These are phyloP conservation scores for Apiospora hydei DNA, from an alignment of 2,329 filamentous ascomycete species.

Conservation along the genomic window DNA sequence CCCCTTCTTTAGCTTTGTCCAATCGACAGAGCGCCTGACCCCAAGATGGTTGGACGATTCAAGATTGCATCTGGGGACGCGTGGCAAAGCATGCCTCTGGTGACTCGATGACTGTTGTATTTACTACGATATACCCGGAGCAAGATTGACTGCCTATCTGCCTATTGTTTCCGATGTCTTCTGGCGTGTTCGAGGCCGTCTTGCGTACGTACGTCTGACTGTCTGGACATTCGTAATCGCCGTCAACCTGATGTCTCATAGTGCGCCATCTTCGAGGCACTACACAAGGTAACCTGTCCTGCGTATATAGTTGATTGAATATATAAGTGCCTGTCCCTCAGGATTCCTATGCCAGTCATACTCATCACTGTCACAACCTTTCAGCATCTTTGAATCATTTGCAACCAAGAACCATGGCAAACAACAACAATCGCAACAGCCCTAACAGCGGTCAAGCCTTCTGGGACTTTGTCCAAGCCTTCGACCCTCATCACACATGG, in stretches of 20 bases:
- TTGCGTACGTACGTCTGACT: slow-evolving; percentile 27
- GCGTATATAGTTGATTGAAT: neutral
- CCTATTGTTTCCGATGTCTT: slow-evolving; percentile 25
- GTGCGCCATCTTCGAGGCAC: neutral
- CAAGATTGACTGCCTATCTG: neutral
- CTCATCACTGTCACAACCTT: neutral
- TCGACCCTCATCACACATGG: slow-evolving; percentile 41
- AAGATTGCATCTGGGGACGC: slow-evolving; percentile 26
- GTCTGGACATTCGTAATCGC: slow-evolving; percentile 25
- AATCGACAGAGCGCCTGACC: slow-evolving; percentile 7
- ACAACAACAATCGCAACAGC: slow-evolving; percentile 34
- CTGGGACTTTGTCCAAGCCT: slow-evolving; percentile 46
- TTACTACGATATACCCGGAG: slow-evolving; percentile 13
- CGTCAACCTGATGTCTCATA: neutral
- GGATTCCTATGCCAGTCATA: neutral
- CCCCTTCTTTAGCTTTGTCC: neutral
- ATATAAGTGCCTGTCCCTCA: neutral
- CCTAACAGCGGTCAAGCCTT: slow-evolving; percentile 33
- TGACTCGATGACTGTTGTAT: neutral
- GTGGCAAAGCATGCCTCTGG: slow-evolving; percentile 23
- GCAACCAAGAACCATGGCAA: slow-evolving; percentile 27
- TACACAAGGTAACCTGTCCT: slow-evolving; percentile 25
- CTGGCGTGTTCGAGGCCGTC: slow-evolving; percentile 26
- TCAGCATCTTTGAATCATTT: neutral
- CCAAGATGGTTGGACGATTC: neutral